Conservation (phyloP, 306 rosid species). For the Malus domestica region DNA sequence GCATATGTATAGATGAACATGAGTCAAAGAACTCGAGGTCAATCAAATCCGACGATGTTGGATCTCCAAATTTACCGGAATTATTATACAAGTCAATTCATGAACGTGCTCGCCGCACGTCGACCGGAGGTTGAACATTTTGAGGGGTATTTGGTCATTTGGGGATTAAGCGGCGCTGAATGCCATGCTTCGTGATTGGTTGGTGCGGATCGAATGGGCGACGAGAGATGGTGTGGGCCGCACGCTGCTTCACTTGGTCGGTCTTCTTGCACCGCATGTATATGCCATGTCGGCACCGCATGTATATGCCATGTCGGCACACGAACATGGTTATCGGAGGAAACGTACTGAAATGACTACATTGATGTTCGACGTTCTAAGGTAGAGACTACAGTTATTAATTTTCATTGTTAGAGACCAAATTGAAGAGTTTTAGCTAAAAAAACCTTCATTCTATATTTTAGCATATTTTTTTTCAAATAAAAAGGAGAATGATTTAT, state of each 20-base stretch:
- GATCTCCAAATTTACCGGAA: neutral
- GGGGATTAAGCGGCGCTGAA: neutral
- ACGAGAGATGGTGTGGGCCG: constrained; percentile 15
- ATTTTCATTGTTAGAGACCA: no score
- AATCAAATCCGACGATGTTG: neutral
- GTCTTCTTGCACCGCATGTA: neutral
- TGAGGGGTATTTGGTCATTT: constrained; percentile 2
- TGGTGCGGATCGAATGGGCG: constrained; percentile 17
- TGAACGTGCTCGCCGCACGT: neutral
- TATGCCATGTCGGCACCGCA: no score
- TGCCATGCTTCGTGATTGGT: constrained; percentile 29
- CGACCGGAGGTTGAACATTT: neutral
- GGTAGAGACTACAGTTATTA: no score
- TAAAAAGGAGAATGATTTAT: no score
- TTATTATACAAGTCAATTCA: neutral
- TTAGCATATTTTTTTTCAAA: neutral
- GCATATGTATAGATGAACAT: neutral
- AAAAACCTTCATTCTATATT: neutral
- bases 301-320: no score
- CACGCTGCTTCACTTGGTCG: constrained; percentile 20
- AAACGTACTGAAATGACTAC: no score
- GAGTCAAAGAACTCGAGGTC: neutral
- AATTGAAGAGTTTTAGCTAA: no score
- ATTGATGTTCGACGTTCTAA: no score
- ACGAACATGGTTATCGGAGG: no score